Conservation (phyloP, 768 basidiomycete species). For the Lactifluus subvellereus region DNA sequence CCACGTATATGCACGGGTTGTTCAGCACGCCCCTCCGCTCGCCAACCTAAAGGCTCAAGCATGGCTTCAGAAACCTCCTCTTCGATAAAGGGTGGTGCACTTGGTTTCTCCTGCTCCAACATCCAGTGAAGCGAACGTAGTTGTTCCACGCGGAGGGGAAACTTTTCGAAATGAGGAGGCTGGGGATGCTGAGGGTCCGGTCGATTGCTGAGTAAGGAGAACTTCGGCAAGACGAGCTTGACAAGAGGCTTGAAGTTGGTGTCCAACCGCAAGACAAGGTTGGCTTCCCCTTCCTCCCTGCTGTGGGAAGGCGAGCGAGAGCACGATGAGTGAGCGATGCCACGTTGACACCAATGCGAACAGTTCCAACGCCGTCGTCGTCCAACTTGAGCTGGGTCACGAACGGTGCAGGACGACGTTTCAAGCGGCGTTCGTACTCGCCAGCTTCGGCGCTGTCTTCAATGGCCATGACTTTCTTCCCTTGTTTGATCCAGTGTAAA, state of each 20-base stretch:
- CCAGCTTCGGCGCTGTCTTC: slow-evolving; percentile 87
- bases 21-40: slow-evolving; percentile 87
- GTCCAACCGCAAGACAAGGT: slow-evolving; percentile 69
- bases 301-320: slow-evolving; percentile 64
- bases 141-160: slow-evolving; percentile 76
- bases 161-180: slow-evolving; percentile 67
- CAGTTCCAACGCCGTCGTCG: slow-evolving; percentile 55
- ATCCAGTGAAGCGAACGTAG: slow-evolving; percentile 91
- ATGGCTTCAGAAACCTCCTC: slow-evolving; percentile 93
- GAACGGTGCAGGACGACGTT: slow-evolving; percentile 80
- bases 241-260: slow-evolving; percentile 69
- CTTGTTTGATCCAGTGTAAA: slow-evolving; percentile 65
- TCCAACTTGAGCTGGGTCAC: slow-evolving; percentile 74
- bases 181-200: slow-evolving; percentile 63
- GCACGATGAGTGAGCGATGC: slow-evolving; percentile 86
- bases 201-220: slow-evolving; percentile 72
- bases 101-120: slow-evolving; percentile 65
- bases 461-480: slow-evolving; percentile 55
- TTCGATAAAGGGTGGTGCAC: slow-evolving; percentile 74
- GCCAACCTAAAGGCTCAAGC: slow-evolving; percentile 82
- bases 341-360: slow-evolving; percentile 84
- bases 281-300: slow-evolving; percentile 38
- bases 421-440: slow-evolving; percentile 81
- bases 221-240: slow-evolving; percentile 53
- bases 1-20: slow-evolving; percentile 71